A percentile compares a stretch with the other conserved stretches of the same genome.
Evolutionary conservation across 148 eudicot species (phyloP).

Genomic region (Oxyria digyna): DNA sequence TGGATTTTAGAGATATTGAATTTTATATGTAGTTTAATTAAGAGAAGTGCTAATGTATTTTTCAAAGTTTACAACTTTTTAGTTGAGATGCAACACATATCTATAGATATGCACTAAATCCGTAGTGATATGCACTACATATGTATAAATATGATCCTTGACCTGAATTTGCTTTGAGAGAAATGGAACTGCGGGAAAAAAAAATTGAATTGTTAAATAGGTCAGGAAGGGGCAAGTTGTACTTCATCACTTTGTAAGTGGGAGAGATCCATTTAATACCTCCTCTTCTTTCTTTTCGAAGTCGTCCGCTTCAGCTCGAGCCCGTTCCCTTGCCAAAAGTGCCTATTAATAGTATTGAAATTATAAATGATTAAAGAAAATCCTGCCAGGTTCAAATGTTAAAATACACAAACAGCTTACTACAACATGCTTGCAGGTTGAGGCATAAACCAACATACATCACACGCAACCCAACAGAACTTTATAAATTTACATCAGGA

Average conservation of each 20-base stretch:
- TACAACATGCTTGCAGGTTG: slow-evolving; percentile 1
- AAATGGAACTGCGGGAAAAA: slow-evolving; percentile 62
- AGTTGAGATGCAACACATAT: no score
- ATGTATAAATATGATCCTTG: slow-evolving; percentile 69
- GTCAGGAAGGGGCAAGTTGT: not conserved
- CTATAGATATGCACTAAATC: no score
- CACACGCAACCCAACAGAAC: not conserved
- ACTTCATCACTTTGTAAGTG: not conserved
- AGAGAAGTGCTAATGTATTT: no score
- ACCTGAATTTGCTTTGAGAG: slow-evolving; percentile 91
- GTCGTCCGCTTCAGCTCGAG: slow-evolving; percentile 85
- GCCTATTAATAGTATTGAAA: slow-evolving; percentile 22
- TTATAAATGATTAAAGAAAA: not conserved
- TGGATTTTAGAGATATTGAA: no score
- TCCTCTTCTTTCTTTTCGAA: slow-evolving; percentile 98
- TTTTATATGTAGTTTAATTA: no score
- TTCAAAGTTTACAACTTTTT: no score
- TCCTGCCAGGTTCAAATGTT: not conserved
- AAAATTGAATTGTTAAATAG: not conserved
- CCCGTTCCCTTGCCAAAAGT: slow-evolving; percentile 74
- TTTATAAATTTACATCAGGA: not conserved
- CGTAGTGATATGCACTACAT: no score
- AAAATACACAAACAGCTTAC: not conserved
- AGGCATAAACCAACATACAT: slow-evolving; percentile 1
- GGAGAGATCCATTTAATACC: slow-evolving; percentile 16